These are phyloP conservation scores for Colletotrichum lini DNA, from an alignment of 2,329 filamentous ascomycete genomes.

Conservation along the genomic window DNA sequence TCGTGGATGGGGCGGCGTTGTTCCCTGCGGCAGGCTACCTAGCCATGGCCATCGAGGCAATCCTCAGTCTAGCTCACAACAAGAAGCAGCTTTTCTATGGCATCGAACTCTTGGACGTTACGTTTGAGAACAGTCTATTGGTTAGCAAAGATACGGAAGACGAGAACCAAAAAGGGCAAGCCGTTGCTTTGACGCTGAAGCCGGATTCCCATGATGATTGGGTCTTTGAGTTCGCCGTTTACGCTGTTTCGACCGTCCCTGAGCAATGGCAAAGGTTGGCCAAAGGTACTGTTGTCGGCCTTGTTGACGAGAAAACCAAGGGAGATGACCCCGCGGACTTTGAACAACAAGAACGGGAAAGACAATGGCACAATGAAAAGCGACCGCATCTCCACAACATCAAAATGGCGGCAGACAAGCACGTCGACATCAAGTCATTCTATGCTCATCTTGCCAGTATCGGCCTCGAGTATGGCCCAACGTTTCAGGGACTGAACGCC, in stretches of 20 bases:
- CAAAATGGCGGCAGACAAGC: background rate
- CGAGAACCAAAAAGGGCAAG: no score
- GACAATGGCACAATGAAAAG: background rate
- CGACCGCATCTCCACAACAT: background rate
- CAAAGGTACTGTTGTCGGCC: conserved; percentile 19
- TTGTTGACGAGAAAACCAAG: conserved; percentile 47
- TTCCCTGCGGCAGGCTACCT: conserved; percentile 47
- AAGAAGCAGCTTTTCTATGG: conserved; percentile 15
- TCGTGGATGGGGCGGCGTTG: conserved; percentile 58
- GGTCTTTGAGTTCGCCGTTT: conserved; percentile 52
- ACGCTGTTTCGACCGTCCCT: conserved; percentile 33
- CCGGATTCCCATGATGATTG: background rate
- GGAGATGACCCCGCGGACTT: conserved; percentile 48
- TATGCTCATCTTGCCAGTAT: conserved; percentile 35
- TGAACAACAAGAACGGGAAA: conserved; percentile 35
- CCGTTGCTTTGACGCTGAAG: no score
- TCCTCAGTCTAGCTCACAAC: conserved; percentile 8
- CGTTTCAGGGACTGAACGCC: conserved; percentile 42
- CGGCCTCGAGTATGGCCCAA: conserved; percentile 39
- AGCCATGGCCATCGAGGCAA: conserved; percentile 30
- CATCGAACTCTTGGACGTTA: conserved; percentile 15
- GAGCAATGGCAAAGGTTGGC: conserved; percentile 11
- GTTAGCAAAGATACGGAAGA: conserved; percentile 22
- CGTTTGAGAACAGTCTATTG: conserved; percentile 40
- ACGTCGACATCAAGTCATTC: conserved; percentile 47